Conservation (phyloP, 805 yeast species). For the Candida nitratophila region DNA sequence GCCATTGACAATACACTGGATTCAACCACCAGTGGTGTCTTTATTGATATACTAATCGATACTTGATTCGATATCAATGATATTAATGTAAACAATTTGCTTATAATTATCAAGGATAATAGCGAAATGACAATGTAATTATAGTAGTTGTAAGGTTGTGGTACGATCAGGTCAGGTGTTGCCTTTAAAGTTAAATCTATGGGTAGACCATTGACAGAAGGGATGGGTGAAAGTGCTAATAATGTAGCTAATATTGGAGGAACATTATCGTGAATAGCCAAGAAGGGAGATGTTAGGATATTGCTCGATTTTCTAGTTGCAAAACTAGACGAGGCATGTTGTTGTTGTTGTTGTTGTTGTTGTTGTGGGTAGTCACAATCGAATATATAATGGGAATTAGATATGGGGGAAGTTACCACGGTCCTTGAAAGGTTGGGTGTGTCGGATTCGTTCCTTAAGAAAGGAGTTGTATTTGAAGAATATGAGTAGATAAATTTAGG, state of each 20-base stretch:
- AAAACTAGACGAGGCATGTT: neutral
- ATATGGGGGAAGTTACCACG: neutral
- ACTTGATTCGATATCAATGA: neutral
- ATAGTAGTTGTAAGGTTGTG: too few species aligned
- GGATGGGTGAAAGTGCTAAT: constrained; percentile 23
- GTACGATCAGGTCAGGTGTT: too few species aligned
- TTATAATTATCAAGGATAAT: too few species aligned
- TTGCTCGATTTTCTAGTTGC: neutral
- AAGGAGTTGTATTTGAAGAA: neutral
- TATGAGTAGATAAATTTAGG: neutral
- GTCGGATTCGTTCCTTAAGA: neutral
- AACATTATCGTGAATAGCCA: neutral
- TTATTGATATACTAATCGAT: neutral
- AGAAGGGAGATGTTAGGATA: constrained; percentile 1
- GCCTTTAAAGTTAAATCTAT: neutral
- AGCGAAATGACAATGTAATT: too few species aligned
- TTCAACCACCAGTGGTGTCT: neutral
- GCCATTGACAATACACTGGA: neutral
- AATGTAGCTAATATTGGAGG: constrained; percentile 25
- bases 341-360: neutral
- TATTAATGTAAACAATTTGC: neutral
- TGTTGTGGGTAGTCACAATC: neutral
- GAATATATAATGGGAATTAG: neutral
- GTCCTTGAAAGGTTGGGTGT: too few species aligned
- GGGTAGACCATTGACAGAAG: constrained; percentile 14